phyloP scores from a whole-genome alignment of 257 asterid species.

The Fraxinus anomala region DNA sequence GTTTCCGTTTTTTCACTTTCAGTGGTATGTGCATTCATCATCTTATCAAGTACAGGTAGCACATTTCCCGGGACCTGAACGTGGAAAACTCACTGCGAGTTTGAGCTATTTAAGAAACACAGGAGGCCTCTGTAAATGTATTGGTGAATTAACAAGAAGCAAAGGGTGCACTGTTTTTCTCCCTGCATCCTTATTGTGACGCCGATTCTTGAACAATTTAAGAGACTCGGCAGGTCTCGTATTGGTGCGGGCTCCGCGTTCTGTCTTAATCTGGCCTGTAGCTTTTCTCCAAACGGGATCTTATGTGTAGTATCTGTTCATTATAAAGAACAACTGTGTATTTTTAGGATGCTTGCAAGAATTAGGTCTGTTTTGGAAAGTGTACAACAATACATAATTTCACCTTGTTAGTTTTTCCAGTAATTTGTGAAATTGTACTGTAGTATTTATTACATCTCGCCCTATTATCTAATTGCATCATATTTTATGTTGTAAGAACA shows the following conservation, averaged over 20 bases:
- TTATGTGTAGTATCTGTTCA: not conserved
- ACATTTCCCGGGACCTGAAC: constrained; percentile 59
- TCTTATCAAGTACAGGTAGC: constrained; percentile 75
- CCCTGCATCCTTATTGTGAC: not conserved
- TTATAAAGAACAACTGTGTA: not conserved
- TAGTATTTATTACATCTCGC: too few species aligned
- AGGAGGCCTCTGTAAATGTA: not conserved
- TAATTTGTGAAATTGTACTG: too few species aligned
- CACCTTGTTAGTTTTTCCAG: too few species aligned
- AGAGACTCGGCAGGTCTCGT: not conserved
- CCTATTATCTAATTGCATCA: too few species aligned
- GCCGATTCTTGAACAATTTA: not conserved
- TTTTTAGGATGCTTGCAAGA: not conserved
- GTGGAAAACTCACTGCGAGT: not conserved
- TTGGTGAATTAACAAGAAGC: not conserved
- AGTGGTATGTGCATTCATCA: constrained; percentile 93
- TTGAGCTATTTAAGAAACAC: not conserved
- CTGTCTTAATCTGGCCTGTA: not conserved
- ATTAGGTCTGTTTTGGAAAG: not conserved
- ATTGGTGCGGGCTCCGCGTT: not conserved
- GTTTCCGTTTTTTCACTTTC: constrained; percentile 92
- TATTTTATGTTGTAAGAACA: too few species aligned
- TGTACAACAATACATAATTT: too few species aligned
- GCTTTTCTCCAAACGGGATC: not conserved
- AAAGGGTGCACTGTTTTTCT: constrained; percentile 5